Evolutionary conservation across 805 yeast species (phyloP), one percentile per base, ranked within the genome.

Genomic region (Starmerella riodocensis): DNA sequence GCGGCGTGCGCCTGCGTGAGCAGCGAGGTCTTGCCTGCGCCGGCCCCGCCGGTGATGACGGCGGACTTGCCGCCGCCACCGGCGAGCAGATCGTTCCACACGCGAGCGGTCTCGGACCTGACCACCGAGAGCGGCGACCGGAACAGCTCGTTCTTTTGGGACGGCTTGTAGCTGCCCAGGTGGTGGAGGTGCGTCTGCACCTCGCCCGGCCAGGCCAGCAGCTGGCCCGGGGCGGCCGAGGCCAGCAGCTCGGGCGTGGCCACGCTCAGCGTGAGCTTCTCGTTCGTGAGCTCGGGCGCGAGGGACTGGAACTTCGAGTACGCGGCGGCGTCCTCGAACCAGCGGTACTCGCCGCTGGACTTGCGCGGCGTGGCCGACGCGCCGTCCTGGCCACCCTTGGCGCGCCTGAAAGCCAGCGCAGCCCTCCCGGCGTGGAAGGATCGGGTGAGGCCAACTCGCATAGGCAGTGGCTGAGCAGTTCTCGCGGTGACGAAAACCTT

Each of bases 1-100:
- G 80, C 58, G 0, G 78, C 73, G 31, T 78, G 78, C 2, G 76
- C 65, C 57, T 85, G 94, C 0, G 86, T 58, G 34, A 85, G 51
- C 28, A 77, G 53, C 0, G 83, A 72, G 3, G 88, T 71, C 62
- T 85, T 86, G 6, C 96, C 96, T 9, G 71, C 67, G 35, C 94
- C 94, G 32, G 71, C 34, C 36, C 37, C 47, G 39, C 46, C 58
- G 27, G 32, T 46, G 29, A 47, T 31, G 24, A 49, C 32, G 2
- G 32, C 17, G 17, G 43, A 17, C 26, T 45, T 32, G 29, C 44
- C 43, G 2, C 34, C 39, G 27, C 45, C 43, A 2, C 32, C 39
- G 24, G 5, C 11, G 28, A 42, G 17, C 12, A 22, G 28, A 18
- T 24, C 27, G 14, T 32, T 11, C 31, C 34, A 27, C 6, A 41